These are phyloP conservation scores for Pseudogymnoascus sp. DNA, from an alignment of 2,329 filamentous ascomycete genomes.

Conservation along the genomic window DNA sequence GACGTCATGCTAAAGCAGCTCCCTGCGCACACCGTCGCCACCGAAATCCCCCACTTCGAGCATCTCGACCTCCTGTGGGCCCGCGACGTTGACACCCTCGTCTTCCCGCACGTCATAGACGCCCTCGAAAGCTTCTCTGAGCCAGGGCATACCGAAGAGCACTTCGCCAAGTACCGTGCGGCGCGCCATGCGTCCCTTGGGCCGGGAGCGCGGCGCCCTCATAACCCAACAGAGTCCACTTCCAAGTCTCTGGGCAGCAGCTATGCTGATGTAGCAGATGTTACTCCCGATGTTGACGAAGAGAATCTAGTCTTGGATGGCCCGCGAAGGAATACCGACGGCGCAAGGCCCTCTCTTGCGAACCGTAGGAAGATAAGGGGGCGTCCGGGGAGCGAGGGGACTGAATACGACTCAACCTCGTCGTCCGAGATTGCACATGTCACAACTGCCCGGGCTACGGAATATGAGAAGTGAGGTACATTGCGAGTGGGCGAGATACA, in stretches of 20 bases:
- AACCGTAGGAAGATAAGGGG: background rate
- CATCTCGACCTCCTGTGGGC: conserved; percentile 97
- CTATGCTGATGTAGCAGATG: background rate
- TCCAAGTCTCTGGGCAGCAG: conserved; percentile 1
- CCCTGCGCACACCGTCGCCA: conserved; percentile 75
- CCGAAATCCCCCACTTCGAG: conserved; percentile 85
- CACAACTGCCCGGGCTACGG: background rate
- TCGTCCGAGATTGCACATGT: background rate
- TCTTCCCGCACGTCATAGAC: conserved; percentile 88
- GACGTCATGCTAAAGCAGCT: conserved; percentile 85
- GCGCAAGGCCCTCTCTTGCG: background rate
- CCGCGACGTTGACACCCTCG: conserved; percentile 70
- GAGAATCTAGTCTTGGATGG: background rate
- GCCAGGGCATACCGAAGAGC: conserved; percentile 50
- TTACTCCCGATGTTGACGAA: background rate
- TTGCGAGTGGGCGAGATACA: background rate
- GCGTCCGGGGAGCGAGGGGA: background rate
- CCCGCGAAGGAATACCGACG: background rate
- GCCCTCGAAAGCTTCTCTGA: conserved; percentile 68
- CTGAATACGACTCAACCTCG: background rate
- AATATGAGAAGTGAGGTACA: background rate
- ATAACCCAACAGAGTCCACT: background rate
- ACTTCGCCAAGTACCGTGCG: conserved; percentile 48
- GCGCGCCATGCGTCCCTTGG: conserved; percentile 23
- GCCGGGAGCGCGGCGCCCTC: conserved; percentile 14